Conservation (phyloP, 2,329 filamentous ascomycete genomes). For the Gnomoniopsis sp. region DNA sequence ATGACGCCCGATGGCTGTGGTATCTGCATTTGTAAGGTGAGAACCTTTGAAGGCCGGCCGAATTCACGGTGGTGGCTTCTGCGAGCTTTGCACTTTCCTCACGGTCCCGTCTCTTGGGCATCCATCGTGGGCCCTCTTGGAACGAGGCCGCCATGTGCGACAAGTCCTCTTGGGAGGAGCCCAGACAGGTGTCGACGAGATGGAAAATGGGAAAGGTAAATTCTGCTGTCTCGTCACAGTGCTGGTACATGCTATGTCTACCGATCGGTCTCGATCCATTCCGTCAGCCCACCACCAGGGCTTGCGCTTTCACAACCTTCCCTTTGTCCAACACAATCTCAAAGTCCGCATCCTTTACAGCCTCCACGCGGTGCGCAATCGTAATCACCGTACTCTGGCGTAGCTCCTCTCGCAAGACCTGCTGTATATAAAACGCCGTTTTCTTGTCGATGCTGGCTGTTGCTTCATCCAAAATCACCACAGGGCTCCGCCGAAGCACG, state of each 20-base stretch:
- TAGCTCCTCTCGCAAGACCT: conserved; percentile 53
- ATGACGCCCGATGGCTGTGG: no score
- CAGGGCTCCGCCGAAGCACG: conserved; percentile 55
- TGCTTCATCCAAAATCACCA: conserved; percentile 63
- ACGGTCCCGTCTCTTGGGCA: no score
- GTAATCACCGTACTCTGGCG: conserved; percentile 58
- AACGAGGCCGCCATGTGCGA: no score
- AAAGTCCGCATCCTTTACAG: conserved; percentile 56
- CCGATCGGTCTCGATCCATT: background rate
- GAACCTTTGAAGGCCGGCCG: no score
- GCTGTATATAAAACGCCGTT: conserved; percentile 57
- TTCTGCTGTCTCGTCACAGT: background rate
- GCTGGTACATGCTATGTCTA: no score
- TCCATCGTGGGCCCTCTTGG: no score
- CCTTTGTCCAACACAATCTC: conserved; percentile 52
- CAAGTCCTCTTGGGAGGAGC: background rate
- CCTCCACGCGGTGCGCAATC: conserved; percentile 63
- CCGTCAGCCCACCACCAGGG: background rate
- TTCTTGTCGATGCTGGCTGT: conserved; percentile 60
- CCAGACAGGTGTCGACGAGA: background rate
- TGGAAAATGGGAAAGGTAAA: no score
- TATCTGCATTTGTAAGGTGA: no score
- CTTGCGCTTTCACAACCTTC: conserved; percentile 37
- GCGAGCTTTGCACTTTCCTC: no score
- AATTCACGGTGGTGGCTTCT: no score